Percentiles rank a stretch among this genome's conserved stretches.
phyloP scores from a whole-genome alignment of 2,329 filamentous ascomycete species.

The Alternaria arborescens region DNA sequence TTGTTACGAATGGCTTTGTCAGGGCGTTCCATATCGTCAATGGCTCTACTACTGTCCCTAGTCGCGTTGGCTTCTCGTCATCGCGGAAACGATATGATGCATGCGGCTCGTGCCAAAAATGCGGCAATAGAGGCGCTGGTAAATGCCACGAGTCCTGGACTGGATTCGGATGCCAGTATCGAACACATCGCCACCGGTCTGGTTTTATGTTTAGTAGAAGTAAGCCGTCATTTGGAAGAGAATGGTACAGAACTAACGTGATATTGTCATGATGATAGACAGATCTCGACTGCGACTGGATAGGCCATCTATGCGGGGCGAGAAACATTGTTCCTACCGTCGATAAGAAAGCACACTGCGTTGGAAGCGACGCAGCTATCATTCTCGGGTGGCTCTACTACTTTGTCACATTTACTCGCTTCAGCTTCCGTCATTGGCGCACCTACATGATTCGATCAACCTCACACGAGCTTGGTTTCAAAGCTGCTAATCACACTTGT shows the following conservation, averaged over 20 bases:
- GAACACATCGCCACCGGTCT: background rate
- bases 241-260: background rate
- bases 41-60: background rate
- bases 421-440: constrained; percentile 21
- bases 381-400: constrained; percentile 17
- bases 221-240: background rate
- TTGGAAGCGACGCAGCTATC: background rate
- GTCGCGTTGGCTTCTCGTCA: background rate
- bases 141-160: background rate
- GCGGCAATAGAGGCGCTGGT: background rate
- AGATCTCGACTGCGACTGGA: background rate
- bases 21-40: background rate
- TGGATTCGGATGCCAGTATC: background rate
- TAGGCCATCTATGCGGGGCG: background rate
- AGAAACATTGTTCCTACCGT: background rate
- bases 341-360: background rate
- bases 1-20: background rate
- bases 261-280: background rate
- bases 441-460: constrained; percentile 14
- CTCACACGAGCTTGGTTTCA: constrained; percentile 10
- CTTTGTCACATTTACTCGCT: constrained; percentile 17
- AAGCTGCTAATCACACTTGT: background rate
- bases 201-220: background rate
- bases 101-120: background rate
- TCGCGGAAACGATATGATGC: background rate